phyloP scores from a whole-genome alignment of 1,284 basidiomycete genomes.

The Puccinia coronata region DNA sequence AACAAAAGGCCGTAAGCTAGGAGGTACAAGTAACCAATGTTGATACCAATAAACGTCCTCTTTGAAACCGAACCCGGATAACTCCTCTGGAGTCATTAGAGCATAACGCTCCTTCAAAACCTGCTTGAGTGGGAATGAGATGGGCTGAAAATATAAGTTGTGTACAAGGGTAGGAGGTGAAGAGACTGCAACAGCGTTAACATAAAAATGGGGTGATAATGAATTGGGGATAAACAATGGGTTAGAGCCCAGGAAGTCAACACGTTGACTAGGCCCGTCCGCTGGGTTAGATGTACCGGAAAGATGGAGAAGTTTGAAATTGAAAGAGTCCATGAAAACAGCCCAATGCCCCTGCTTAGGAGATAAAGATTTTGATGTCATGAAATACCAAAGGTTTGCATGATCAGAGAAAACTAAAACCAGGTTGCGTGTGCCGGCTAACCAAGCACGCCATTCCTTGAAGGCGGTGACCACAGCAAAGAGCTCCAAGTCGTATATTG shows the following conservation, averaged over 20 bases:
- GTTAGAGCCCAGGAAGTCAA: neutral
- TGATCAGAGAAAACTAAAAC: conserved; percentile 43
- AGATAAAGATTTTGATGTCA: conserved; percentile 5
- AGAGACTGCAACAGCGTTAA: no score
- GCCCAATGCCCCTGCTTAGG: conserved; percentile 22
- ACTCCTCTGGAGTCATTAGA: neutral
- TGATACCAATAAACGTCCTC: neutral
- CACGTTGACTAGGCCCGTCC: neutral
- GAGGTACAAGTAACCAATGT: neutral
- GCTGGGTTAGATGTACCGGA: conserved; percentile 14
- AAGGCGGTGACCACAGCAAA: conserved; percentile 2
- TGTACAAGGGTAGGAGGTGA: neutral
- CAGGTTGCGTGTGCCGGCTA: neutral
- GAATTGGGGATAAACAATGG: neutral
- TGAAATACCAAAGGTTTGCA: conserved; percentile 34
- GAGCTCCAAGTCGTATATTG: conserved; percentile 21
- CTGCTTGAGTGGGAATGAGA: neutral
- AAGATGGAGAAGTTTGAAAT: conserved; percentile 16
- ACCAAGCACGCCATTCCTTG: conserved; percentile 22
- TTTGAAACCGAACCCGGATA: neutral
- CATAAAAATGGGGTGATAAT: neutral
- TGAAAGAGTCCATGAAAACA: conserved; percentile 8
- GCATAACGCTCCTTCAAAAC: neutral
- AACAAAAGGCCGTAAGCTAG: neutral
- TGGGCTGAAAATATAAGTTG: neutral